Conservation (phyloP, 192 early-diverging fungal species). For the Thamnidium elegans region DNA sequence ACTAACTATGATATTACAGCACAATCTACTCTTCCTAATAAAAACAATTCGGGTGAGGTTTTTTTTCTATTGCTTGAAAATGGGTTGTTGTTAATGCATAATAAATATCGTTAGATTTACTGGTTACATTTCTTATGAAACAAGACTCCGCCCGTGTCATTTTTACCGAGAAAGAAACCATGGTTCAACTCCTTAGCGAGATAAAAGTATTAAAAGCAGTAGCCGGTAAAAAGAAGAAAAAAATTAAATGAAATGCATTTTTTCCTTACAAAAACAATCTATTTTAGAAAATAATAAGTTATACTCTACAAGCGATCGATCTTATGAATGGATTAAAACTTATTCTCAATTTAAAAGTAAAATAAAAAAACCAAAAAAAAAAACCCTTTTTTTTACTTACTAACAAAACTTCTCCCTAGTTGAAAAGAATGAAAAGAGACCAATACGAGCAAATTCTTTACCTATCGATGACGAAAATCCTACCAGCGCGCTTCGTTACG, state of each 20-base stretch:
- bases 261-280: too few relatives aligned
- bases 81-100: background rate
- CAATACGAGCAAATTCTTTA: constrained; percentile 6
- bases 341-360: constrained; percentile 2
- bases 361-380: background rate
- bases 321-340: background rate
- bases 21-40: too few relatives aligned
- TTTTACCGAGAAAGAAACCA: constrained; percentile 6
- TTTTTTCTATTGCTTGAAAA: too few relatives aligned
- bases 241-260: background rate
- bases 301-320: background rate
- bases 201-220: background rate
- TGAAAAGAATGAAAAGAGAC: background rate
- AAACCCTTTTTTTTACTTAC: background rate
- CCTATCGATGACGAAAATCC: background rate
- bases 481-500: constrained; percentile 17
- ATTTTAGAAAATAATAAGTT: background rate
- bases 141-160: constrained; percentile 4
- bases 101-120: background rate
- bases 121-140: constrained; percentile 3
- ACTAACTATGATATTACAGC: too few relatives aligned
- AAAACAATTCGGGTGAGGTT: too few relatives aligned
- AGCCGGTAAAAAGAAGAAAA: background rate
- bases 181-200: constrained; percentile 1
- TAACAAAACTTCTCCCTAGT: too few relatives aligned